Evolutionary conservation across 2,329 filamentous ascomycete species (phyloP), one percentile per base, ranked within the genome.

Genomic region (Colletotrichum sp.): DNA sequence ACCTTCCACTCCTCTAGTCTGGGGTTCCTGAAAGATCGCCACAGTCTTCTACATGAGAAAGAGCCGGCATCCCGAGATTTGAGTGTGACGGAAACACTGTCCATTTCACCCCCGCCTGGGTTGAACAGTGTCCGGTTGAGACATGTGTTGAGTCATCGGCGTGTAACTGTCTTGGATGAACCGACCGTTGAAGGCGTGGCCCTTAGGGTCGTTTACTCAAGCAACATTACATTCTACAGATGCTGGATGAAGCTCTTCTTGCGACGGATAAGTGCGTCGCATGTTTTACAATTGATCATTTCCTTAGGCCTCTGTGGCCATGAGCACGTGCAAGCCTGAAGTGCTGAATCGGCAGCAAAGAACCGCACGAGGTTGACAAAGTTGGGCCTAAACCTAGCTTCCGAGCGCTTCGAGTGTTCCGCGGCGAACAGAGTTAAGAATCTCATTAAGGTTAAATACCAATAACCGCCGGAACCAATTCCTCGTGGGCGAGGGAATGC

Each of bases 21-120:
- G 18, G 39, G 18, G 39, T 49, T n/a, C 9, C 1, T 49, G 0
- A 21, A 2, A 49, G 44, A 49, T 49, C 44, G 9, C 7, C 44
- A 4, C 6, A n/a, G 18, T 49, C 44, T 49, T 49, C 18, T 34
- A 34, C 32, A 34, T 34, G 32, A 34, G 32, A 34, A 34, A 34
- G 32, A 34, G 32, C 32, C 32, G 32, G 12, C 32, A 34, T 34
- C 32, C 32, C 32, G 32, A 34, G 32, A 34, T 34, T 13, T 36
- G 34, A 49, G 44, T 21, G n/a, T 6, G 2, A 49, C 44, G 44
- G 44, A 6, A 21, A 21, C 6, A 3, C n/a, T 21, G 44, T 49
- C 10, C 3, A 4, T 7, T 4, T 1, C 44, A 21, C 3, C 10
- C 44, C 4, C 1, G 44, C 1, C n/a, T 21, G 10, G 44, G 44